Evolutionary conservation across 2,329 filamentous ascomycete genomes (phyloP).

Genomic region (Stagonosporopsis vannaccii): DNA sequence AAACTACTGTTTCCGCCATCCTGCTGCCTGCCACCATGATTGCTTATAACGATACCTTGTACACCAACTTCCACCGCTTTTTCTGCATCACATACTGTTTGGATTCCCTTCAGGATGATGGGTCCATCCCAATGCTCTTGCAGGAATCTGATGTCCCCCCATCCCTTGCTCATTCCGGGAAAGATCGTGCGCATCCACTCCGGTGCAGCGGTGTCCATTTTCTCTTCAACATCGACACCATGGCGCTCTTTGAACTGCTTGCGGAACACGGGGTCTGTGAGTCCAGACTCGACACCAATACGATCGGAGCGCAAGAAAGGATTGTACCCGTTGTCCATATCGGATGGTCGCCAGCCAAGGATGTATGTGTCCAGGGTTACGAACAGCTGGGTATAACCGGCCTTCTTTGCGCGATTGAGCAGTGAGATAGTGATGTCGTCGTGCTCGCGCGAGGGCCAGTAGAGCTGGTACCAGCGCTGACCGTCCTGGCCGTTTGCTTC

Average conservation of each 20-base stretch:
- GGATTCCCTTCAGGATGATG: constrained; percentile 68
- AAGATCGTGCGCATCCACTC: constrained; percentile 37
- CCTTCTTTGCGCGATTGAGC: too few species aligned
- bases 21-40: constrained; percentile 62
- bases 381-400: constrained; percentile 69
- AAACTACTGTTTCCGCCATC: constrained; percentile 60
- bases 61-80: constrained; percentile 55
- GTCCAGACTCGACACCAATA: constrained; percentile 67
- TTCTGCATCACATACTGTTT: constrained; percentile 58
- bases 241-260: constrained; percentile 60
- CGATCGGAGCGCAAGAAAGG: constrained; percentile 38
- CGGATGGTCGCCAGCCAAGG: constrained; percentile 70
- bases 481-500: constrained; percentile 60
- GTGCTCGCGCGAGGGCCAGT: constrained; percentile 70
- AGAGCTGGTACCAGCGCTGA: constrained; percentile 73
- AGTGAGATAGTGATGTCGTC: constrained; percentile 70
- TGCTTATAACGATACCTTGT: constrained; percentile 60
- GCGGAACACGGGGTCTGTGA: constrained; percentile 72
- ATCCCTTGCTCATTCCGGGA: constrained; percentile 61
- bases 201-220: constrained; percentile 35
- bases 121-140: constrained; percentile 68
- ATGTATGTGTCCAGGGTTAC: constrained; percentile 75
- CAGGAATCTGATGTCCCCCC: constrained; percentile 68
- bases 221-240: constrained; percentile 50
- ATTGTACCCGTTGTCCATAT: constrained; percentile 65